Evolutionary conservation across 352 stramenopile species (phyloP).

Genomic region (Globisporangium rhizosaccharum): DNA sequence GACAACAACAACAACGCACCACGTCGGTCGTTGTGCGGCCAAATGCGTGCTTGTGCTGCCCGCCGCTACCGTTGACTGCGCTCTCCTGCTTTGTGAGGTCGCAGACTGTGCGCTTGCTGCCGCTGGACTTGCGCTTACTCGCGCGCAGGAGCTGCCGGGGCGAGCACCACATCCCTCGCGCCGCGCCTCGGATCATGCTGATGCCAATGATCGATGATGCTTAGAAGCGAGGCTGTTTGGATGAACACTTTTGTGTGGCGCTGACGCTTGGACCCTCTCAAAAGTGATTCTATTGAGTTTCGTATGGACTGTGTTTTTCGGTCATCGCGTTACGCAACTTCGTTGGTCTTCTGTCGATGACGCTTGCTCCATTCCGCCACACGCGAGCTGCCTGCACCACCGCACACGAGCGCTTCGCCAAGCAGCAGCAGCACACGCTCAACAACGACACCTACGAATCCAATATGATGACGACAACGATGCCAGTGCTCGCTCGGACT

Average conservation of each 20-base stretch:
- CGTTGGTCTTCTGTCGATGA: too few relatives aligned
- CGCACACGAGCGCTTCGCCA: background rate
- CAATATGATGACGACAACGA: background rate
- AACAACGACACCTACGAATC: background rate
- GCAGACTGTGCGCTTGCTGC: conserved; percentile 1
- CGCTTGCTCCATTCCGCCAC: background rate
- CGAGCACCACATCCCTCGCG: conserved; percentile 44
- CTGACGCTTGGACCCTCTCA: too few relatives aligned
- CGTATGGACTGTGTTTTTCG: too few relatives aligned
- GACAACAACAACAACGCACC: conserved; percentile 21
- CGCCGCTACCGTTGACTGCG: conserved; percentile 35
- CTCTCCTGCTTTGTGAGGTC: conserved; percentile 30
- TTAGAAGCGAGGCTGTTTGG: background rate
- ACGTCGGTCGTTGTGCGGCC: conserved; percentile 32
- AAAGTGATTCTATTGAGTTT: too few relatives aligned
- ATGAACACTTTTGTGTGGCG: too few relatives aligned
- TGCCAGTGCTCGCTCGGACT: background rate
- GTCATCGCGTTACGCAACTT: too few relatives aligned
- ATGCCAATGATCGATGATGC: background rate
- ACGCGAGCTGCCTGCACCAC: background rate
- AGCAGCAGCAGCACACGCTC: background rate
- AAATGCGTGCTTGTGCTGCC: conserved; percentile 28
- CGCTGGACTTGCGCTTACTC: conserved; percentile 20
- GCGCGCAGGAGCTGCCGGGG: conserved; percentile 46
- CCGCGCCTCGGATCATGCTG: conserved; percentile 41